Conservation (phyloP, 306 rosid species). For the Vigna trinervia region DNA sequence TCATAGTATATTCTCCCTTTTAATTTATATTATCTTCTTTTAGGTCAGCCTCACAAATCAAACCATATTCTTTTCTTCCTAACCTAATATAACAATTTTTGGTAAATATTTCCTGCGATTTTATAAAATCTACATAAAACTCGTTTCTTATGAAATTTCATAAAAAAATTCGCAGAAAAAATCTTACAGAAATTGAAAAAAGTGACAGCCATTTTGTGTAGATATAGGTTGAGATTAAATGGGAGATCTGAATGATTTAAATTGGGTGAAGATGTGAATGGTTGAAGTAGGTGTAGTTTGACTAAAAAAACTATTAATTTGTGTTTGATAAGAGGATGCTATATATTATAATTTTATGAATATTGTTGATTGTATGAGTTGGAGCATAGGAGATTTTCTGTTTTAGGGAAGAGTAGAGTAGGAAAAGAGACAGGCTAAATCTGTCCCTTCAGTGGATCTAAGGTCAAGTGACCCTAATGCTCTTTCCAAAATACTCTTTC, state of each 20-base stretch:
- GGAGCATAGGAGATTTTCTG: constrained; percentile 24
- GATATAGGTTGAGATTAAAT: background rate
- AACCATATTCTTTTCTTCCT: constrained; percentile 38
- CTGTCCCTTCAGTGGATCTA: constrained; percentile 54
- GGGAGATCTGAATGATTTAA: constrained; percentile 8
- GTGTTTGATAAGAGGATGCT: constrained; percentile 17
- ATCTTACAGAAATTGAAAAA: too few species aligned
- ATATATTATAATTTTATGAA: background rate
- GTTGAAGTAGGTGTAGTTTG: constrained; percentile 23
- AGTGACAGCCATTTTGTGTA: background rate
- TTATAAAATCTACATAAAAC: too few species aligned
- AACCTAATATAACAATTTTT: constrained; percentile 13
- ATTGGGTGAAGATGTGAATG: constrained; percentile 17
- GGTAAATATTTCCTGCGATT: too few species aligned
- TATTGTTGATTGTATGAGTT: constrained; percentile 31
- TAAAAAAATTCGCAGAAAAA: too few species aligned
- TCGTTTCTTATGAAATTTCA: too few species aligned
- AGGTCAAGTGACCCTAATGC: constrained; percentile 58
- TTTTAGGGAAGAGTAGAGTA: background rate
- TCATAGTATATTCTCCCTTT: constrained; percentile 54
- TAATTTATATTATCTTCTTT: constrained; percentile 54
- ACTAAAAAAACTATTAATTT: background rate
- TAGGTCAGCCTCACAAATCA: constrained; percentile 23
- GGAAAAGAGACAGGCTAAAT: constrained; percentile 19
- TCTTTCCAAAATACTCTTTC: constrained; percentile 27